These are phyloP conservation scores for Atalantia buxifolia DNA, from an alignment of 345 rosid species.

Conservation along the genomic window DNA sequence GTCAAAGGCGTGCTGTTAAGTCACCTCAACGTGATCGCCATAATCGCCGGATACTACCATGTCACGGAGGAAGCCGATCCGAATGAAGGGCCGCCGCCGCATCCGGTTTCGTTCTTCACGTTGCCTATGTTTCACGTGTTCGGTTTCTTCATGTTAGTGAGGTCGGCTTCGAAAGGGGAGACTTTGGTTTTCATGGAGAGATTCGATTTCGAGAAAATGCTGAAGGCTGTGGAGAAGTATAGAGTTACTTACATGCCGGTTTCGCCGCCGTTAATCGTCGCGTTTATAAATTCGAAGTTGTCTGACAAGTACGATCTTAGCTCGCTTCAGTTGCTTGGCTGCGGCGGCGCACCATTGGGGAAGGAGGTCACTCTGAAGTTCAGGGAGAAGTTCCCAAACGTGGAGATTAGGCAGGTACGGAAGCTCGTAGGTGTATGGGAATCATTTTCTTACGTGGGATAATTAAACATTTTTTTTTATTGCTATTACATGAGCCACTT, in stretches of 20 bases:
- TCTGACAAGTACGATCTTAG: constrained; percentile 61
- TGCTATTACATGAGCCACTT: neutral
- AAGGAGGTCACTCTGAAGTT: constrained; percentile 70
- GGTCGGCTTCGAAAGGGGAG: constrained; percentile 39
- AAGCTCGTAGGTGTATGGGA: neutral
- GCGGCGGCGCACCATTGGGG: constrained; percentile 87
- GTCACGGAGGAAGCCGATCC: neutral
- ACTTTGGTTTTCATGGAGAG: constrained; percentile 41
- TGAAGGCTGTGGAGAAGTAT: constrained; percentile 58
- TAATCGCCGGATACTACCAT: constrained; percentile 43
- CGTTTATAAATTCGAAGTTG: constrained; percentile 61
- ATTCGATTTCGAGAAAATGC: constrained; percentile 49
- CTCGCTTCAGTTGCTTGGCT: constrained; percentile 49
- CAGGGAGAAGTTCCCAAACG: constrained; percentile 62
- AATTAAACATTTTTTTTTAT: neutral
- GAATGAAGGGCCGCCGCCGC: constrained; percentile 13
- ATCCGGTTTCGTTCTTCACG: constrained; percentile 45
- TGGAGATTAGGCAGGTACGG: constrained; percentile 56
- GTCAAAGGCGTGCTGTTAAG: constrained; percentile 43
- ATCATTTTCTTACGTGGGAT: neutral
- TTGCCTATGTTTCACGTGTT: constrained; percentile 53
- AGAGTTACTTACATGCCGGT: constrained; percentile 64
- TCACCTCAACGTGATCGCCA: constrained; percentile 34
- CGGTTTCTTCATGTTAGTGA: constrained; percentile 44
- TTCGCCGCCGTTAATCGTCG: constrained; percentile 76